These are phyloP conservation scores for Dactylonectria estremocensis DNA, from an alignment of 2,329 filamentous ascomycete species.

Conservation along the genomic window DNA sequence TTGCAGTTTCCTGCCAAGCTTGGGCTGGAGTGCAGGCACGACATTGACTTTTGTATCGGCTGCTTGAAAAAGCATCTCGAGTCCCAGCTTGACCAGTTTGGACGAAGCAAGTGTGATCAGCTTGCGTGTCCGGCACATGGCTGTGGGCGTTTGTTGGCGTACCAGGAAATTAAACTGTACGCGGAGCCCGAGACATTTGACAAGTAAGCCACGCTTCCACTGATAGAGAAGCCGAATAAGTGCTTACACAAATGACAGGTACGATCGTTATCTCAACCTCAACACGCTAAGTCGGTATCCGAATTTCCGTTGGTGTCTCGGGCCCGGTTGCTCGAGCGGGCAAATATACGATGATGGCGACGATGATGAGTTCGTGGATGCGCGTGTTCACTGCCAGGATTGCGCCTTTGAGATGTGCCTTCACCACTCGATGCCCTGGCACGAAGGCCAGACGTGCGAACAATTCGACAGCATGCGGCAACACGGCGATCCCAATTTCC, in stretches of 20 bases:
- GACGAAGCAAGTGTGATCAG: conserved; percentile 22
- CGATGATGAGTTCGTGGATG: not conserved
- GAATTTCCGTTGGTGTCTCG: conserved; percentile 31
- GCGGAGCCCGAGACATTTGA: conserved; percentile 21
- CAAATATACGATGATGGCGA: conserved; percentile 24
- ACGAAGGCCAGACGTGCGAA: conserved; percentile 10
- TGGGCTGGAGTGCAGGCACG: conserved; percentile 13
- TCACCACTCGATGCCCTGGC: conserved; percentile 27
- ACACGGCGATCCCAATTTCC: conserved; percentile 9
- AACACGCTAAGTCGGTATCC: conserved; percentile 18
- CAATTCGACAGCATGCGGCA: conserved; percentile 10
- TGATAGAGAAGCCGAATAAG: not conserved
- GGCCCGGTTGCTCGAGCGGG: conserved; percentile 17
- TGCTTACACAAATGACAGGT: conserved; percentile 16
- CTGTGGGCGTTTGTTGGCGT: conserved; percentile 18
- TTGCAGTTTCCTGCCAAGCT: conserved; percentile 26
- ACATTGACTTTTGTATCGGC: conserved; percentile 24
- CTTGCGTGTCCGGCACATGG: conserved; percentile 16
- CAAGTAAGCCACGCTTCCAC: not conserved
- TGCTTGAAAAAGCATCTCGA: conserved; percentile 19
- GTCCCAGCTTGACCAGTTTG: conserved; percentile 22
- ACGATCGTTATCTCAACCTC: conserved; percentile 29
- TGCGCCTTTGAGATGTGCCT: conserved; percentile 31
- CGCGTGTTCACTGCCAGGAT: conserved; percentile 22
- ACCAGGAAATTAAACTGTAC: conserved; percentile 24